A percentile compares a stretch with the other conserved stretches of the same genome.
phyloP scores from a whole-genome alignment of 805 yeast species.

The Metschnikowia vanudenii region DNA sequence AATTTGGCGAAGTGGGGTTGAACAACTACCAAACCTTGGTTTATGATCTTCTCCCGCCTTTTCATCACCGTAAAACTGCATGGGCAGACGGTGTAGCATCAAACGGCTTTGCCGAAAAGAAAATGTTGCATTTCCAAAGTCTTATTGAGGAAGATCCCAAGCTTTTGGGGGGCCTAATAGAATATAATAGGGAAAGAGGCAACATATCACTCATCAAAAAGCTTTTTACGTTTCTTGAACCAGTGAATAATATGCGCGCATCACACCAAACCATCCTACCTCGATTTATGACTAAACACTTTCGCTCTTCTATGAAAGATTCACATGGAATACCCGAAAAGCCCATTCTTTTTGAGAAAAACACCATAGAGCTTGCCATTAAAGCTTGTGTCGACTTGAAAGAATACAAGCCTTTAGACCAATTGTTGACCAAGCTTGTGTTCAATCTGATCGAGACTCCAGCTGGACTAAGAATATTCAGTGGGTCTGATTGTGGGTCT shows the following conservation, averaged over 20 bases:
- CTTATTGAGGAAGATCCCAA: conserved; percentile 31
- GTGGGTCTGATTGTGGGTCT: not conserved
- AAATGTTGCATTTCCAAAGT: conserved; percentile 23
- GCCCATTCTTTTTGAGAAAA: conserved; percentile 6
- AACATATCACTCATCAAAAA: conserved; percentile 23
- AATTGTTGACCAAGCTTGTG: conserved; percentile 32
- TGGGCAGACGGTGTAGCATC: conserved; percentile 18
- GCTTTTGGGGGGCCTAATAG: conserved; percentile 27
- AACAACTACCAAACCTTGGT: conserved; percentile 29
- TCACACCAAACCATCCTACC: conserved; percentile 14
- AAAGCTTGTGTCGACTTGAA: conserved; percentile 28
- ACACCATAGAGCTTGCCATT: conserved; percentile 28
- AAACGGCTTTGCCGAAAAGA: conserved; percentile 12
- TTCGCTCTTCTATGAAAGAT: not conserved
- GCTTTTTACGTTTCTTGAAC: conserved; percentile 28
- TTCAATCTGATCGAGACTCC: conserved; percentile 14
- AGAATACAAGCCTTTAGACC: conserved; percentile 31
- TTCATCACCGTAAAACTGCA: conserved; percentile 21
- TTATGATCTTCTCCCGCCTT: conserved; percentile 26
- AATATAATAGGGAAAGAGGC: conserved; percentile 24
- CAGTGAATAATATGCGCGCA: not conserved
- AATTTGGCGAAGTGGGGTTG: conserved; percentile 24
- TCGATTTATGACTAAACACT: conserved; percentile 17
- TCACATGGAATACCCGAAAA: not conserved
- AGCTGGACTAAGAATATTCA: conserved; percentile 7